Conservation (phyloP, 139 green algal species). For the Chlorella sp. region DNA sequence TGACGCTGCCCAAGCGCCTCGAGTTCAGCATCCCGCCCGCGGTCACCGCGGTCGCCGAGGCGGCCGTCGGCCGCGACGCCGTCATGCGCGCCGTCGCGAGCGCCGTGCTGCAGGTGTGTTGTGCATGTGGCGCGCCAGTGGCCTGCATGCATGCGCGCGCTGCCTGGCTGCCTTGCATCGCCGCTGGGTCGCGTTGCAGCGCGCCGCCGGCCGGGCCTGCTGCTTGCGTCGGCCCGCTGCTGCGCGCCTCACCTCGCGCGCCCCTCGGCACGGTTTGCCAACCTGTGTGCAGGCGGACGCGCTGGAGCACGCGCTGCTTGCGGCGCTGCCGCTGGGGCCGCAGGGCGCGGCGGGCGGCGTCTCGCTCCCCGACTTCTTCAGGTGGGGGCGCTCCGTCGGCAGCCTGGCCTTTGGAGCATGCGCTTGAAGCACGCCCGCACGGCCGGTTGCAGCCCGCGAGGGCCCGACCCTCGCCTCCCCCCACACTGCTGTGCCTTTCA, state of each 20-base stretch:
- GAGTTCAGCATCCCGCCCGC: slow-evolving; percentile 91
- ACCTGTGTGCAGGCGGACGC: slow-evolving; percentile 68
- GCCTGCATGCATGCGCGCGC: neutral
- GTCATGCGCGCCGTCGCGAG: slow-evolving; percentile 90
- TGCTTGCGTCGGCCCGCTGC: no score
- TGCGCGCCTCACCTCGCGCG: neutral
- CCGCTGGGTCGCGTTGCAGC: no score
- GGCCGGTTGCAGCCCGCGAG: no score
- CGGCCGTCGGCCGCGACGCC: slow-evolving; percentile 87
- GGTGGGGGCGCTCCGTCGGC: no score
- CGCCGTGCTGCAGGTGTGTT: slow-evolving; percentile 76
- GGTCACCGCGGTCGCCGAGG: slow-evolving; percentile 87
- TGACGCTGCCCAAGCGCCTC: slow-evolving; percentile 89
- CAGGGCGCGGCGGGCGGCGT: slow-evolving; percentile 84
- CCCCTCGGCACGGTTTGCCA: neutral
- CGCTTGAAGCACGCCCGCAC: no score
- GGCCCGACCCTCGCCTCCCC: neutral
- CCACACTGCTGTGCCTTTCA: slow-evolving; percentile 25
- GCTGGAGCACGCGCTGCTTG: slow-evolving; percentile 81
- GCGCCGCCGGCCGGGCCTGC: no score
- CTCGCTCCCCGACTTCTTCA: slow-evolving; percentile 84
- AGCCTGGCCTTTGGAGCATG: no score
- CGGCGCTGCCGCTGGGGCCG: slow-evolving; percentile 82
- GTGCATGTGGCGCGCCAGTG: neutral
- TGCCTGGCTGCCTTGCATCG: no score